These are phyloP conservation scores for Colletotrichum melonis DNA, from an alignment of 2,329 filamentous ascomycete species.

Conservation along the genomic window DNA sequence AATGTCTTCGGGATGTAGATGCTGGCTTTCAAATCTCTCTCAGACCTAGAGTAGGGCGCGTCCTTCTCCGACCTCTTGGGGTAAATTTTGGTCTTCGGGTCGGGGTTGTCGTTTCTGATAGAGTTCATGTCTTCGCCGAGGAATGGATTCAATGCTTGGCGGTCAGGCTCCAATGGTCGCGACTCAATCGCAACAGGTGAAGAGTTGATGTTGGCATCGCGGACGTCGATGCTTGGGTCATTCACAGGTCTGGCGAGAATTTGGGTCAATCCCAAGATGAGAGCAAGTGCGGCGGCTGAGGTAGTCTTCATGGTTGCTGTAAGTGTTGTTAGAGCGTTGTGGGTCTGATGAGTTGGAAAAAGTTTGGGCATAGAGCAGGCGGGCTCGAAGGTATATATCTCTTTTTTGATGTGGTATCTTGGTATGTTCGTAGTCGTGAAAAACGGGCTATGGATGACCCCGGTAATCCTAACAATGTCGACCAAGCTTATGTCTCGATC, in stretches of 20 bases:
- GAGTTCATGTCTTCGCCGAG: neutral
- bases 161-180: neutral
- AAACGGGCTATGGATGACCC: neutral
- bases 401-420: neutral
- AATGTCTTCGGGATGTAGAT: conserved; percentile 64
- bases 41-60: conserved; percentile 59
- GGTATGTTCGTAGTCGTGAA: neutral
- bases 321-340: neutral
- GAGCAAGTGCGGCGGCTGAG: neutral
- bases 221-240: neutral
- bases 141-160: neutral
- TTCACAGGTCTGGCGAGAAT: neutral
- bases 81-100: conserved; percentile 41
- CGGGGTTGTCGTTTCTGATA: conserved; percentile 5
- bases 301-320: conserved; percentile 6
- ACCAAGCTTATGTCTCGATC: neutral
- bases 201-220: neutral
- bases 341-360: neutral
- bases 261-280: neutral
- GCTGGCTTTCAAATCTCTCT: conserved; percentile 58
- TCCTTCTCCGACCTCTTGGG: conserved; percentile 52
- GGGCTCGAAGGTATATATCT: neutral
- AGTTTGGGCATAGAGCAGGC: neutral
- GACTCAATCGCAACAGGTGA: neutral
- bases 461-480: neutral